Percentiles rank a stretch among this genome's conserved stretches.
Conservation (phyloP, 2,329 filamentous ascomycete genomes). For the Elsinoe necatrix region DNA sequence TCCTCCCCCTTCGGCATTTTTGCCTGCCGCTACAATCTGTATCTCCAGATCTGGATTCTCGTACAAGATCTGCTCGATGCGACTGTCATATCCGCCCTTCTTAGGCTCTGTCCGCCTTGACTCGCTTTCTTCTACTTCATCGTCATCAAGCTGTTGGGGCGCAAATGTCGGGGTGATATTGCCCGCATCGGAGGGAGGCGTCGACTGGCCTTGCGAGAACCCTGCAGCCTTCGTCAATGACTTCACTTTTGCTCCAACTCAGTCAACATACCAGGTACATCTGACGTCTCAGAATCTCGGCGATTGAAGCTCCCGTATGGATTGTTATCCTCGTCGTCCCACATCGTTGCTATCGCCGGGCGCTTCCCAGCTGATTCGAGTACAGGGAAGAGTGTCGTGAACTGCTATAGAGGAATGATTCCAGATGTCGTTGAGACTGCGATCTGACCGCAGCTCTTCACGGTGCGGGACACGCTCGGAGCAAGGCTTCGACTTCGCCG, state of each 20-base stretch:
- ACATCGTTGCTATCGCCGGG: slow-evolving; percentile 53
- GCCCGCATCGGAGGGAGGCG: slow-evolving; percentile 31
- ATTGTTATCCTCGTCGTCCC: slow-evolving; percentile 99
- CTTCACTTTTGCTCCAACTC: slow-evolving; percentile 36
- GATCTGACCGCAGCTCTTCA: slow-evolving; percentile 8
- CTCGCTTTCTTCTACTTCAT: slow-evolving; percentile 39
- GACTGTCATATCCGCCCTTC: slow-evolving; percentile 84
- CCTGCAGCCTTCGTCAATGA: not conserved
- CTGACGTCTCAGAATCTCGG: slow-evolving; percentile 68
- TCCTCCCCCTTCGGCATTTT: slow-evolving; percentile 83
- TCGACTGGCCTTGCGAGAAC: slow-evolving; percentile 16
- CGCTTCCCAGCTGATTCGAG: not conserved
- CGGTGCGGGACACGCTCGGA: slow-evolving; percentile 10
- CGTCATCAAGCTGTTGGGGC: slow-evolving; percentile 50
- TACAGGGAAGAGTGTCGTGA: not conserved
- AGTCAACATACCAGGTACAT: slow-evolving; percentile 44
- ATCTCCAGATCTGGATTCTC: slow-evolving; percentile 88
- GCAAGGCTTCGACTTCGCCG: not conserved
- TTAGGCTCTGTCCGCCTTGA: slow-evolving; percentile 49
- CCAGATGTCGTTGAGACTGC: not conserved
- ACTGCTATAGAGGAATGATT: not conserved
- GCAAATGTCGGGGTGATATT: slow-evolving; percentile 48
- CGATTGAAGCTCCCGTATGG: slow-evolving; percentile 92
- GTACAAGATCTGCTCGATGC: slow-evolving; percentile 94
- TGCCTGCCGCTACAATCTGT: slow-evolving; percentile 87